Percentiles rank a stretch among this genome's conserved stretches.
Evolutionary conservation across 768 basidiomycete species (phyloP).

Genomic region (Lepiota subincarnata): DNA sequence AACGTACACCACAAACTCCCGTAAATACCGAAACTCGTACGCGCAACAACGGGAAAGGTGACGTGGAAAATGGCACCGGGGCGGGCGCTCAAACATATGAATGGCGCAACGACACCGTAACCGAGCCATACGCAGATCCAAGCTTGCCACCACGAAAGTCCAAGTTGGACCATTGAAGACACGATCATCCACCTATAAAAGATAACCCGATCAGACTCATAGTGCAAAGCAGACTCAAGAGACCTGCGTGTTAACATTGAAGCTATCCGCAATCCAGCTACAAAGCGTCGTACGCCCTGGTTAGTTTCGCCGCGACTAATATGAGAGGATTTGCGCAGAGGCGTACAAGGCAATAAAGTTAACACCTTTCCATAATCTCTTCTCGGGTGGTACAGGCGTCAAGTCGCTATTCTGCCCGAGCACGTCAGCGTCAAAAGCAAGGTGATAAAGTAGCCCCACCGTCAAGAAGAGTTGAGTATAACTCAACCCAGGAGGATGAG

Average conservation of each 20-base stretch:
- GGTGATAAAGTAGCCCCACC: constrained; percentile 27
- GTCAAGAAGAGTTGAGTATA: constrained; percentile 55
- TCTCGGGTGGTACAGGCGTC: constrained; percentile 57
- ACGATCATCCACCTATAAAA: constrained; percentile 68
- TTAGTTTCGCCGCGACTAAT: constrained; percentile 1
- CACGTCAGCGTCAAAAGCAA: constrained; percentile 10
- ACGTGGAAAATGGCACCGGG: constrained; percentile 76
- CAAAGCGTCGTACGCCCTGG: constrained; percentile 1
- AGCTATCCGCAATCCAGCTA: constrained; percentile 79
- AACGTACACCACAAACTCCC: constrained; percentile 79
- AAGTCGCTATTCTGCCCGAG: constrained; percentile 62
- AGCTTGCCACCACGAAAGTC: constrained; percentile 81
- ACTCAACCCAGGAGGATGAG: constrained; percentile 49
- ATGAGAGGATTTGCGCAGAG: not conserved
- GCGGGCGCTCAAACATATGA: constrained; percentile 74
- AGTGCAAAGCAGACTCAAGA: not conserved
- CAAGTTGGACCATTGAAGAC: constrained; percentile 68
- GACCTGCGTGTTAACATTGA: constrained; percentile 72
- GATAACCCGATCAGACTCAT: constrained; percentile 1
- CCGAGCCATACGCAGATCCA: constrained; percentile 77
- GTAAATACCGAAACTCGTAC: constrained; percentile 76
- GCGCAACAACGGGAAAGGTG: constrained; percentile 71
- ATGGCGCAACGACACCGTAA: constrained; percentile 56
- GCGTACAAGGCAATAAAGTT: constrained; percentile 67
- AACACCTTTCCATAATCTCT: constrained; percentile 61